Conservation (phyloP, 208 protist species). For the Endotrypanum monterogeii region DNA sequence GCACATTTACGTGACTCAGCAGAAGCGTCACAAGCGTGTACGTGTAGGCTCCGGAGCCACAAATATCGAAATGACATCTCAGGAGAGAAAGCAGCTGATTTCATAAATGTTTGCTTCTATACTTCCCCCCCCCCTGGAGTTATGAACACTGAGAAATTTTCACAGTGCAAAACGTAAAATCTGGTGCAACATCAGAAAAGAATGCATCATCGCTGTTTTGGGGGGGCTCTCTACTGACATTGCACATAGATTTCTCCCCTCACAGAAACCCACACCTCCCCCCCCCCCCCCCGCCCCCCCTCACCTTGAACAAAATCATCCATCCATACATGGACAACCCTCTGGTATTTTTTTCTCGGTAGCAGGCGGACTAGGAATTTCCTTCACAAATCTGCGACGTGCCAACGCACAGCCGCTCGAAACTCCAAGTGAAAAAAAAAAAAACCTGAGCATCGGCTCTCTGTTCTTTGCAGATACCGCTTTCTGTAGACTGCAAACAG, state of each 20-base stretch:
- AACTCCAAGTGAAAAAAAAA: background rate
- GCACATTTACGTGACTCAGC: background rate
- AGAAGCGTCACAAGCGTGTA: background rate
- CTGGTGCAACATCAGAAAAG: background rate
- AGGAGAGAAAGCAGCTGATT: no score
- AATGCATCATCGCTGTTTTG: background rate
- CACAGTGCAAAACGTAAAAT: background rate
- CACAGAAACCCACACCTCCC: background rate
- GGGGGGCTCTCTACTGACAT: background rate
- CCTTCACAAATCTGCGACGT: background rate
- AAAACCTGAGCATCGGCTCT: background rate
- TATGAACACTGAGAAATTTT: background rate
- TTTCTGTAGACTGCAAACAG: background rate
- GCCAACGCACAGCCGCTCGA: background rate
- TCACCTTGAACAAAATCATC: background rate
- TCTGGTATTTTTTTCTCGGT: no score
- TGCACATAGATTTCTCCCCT: background rate
- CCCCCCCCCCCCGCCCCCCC: background rate
- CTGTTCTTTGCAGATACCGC: background rate
- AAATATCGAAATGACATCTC: background rate
- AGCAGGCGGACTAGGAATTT: background rate
- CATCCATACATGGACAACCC: background rate
- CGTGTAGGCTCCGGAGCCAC: background rate
- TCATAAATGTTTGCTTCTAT: background rate
- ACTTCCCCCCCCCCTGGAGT: background rate